phyloP scores from a whole-genome alignment of 106 monocot species.

The Platanthera zijinensis region DNA sequence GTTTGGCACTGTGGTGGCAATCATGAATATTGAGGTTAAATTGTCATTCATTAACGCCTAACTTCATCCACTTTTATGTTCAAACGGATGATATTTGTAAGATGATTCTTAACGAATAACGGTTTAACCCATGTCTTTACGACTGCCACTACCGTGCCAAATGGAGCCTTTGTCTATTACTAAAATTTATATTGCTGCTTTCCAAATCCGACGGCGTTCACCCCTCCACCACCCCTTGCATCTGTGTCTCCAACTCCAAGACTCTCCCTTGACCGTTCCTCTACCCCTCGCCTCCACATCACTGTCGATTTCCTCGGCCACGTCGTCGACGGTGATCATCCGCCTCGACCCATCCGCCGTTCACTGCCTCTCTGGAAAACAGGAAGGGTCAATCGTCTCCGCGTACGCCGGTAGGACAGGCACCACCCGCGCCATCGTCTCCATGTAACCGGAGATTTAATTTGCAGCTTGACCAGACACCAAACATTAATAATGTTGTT shows the following conservation, averaged over 20 bases:
- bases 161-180: no score
- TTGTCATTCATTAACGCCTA: no score
- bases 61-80: no score
- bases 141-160: no score
- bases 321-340: slow-evolving; percentile 26
- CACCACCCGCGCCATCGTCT: slow-evolving; percentile 38
- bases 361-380: slow-evolving; percentile 9
- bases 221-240: slow-evolving; percentile 52
- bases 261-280: slow-evolving; percentile 17
- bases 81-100: no score
- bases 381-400: slow-evolving; percentile 17
- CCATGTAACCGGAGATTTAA: no score
- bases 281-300: slow-evolving; percentile 11
- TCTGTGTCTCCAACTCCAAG: slow-evolving; percentile 38
- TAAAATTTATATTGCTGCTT: slow-evolving; percentile 17
- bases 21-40: no score
- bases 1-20: no score
- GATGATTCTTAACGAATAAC: no score
- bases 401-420: slow-evolving; percentile 35
- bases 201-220: slow-evolving; percentile 37
- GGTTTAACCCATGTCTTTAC: no score
- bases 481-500: no score
- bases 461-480: no score
- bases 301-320: not conserved
- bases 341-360: slow-evolving; percentile 13